Base-by-base conservation (phyloP, 495 filamentous ascomycete species). In the Barbatosphaeria neglecta region DNA sequence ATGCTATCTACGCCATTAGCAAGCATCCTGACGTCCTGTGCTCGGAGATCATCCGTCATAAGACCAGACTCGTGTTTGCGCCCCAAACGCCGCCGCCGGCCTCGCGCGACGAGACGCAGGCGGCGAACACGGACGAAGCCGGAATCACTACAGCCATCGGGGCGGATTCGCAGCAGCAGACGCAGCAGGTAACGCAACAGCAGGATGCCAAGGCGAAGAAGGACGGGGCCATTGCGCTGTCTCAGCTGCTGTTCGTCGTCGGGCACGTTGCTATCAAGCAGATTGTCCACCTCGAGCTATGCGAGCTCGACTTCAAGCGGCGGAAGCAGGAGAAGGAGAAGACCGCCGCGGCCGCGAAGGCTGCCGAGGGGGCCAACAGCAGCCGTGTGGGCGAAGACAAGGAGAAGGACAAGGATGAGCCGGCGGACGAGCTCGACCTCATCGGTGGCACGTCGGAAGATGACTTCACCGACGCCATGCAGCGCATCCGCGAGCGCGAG, bases 211-310 rank as follows among this genome's bases (percentile, higher is more conserved):
- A 63, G 44, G 60, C 65, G 16, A 72, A 69, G 50, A 72, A 81
- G 51, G 81, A 80, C 49, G 74, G 76, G 10, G 80, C 86, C 4
- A 74, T 86, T 24, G 83, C 78, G 1, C 72, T 99, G 0, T 92
- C 90, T 0, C 93, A 96, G 51, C 75, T 99, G 2, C 74, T 99
- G 5, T 99, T 95, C 63, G 81, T 95, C 43, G 90, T 98, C 44
- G 92, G 90, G 5, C 90, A 98, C 57, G 86, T 96, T 48, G 90
- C 90, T 23, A 87, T 98, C 66, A 98, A 98, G 62, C 92, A 99
- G 56, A 99, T 97, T 49, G 92, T 99, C n/a, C 93, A 99, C 62
- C 74, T 99, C n/a, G 92, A 99, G 52, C 75, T 97, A 2, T 90
- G 87, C 64, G 92, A 99, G 58, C 76, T 90, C 31, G 92, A 99